Percentiles rank a stretch among this genome's conserved stretches.
These are phyloP conservation scores for Annona cherimola DNA, from an alignment of 164 flowering plant species.

Conservation along the genomic window DNA sequence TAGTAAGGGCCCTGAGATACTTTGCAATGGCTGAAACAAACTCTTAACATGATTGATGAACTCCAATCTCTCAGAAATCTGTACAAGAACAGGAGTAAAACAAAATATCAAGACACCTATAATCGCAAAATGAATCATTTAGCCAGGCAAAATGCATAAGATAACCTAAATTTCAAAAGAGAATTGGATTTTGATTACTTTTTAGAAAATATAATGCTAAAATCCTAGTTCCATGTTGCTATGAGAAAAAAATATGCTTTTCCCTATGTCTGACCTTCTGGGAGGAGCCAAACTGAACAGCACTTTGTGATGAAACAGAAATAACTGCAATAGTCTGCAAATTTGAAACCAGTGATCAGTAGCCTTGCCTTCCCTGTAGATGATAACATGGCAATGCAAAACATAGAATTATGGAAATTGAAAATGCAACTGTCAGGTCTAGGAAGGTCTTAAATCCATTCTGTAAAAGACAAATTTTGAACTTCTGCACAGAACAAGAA, in stretches of 20 bases:
- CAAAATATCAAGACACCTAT: background rate
- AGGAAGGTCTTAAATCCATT: background rate
- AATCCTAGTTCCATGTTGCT: background rate
- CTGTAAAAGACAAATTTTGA: background rate
- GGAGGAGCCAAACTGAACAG: slow-evolving; percentile 73
- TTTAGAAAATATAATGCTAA: background rate
- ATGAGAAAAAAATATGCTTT: background rate
- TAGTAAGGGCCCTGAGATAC: slow-evolving; percentile 16
- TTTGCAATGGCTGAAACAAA: slow-evolving; percentile 29
- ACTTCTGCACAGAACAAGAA: background rate
- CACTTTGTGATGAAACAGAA: slow-evolving; percentile 55
- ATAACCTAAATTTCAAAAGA: background rate
- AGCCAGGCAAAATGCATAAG: background rate
- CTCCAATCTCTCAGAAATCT: slow-evolving; percentile 50
- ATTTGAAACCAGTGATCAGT: slow-evolving; percentile 14
- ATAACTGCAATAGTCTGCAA: slow-evolving; percentile 76
- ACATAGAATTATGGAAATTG: background rate
- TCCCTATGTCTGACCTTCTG: slow-evolving; percentile 50
- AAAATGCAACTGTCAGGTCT: background rate
- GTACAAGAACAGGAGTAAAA: slow-evolving; percentile 17
- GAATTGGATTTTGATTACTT: background rate
- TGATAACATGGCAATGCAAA: background rate
- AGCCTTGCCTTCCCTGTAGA: background rate
- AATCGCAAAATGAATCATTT: background rate
- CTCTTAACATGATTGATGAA: slow-evolving; percentile 46